These are phyloP conservation scores for Allantophomopsis lycopodina DNA, from an alignment of 2,329 filamentous ascomycete genomes.

Conservation along the genomic window DNA sequence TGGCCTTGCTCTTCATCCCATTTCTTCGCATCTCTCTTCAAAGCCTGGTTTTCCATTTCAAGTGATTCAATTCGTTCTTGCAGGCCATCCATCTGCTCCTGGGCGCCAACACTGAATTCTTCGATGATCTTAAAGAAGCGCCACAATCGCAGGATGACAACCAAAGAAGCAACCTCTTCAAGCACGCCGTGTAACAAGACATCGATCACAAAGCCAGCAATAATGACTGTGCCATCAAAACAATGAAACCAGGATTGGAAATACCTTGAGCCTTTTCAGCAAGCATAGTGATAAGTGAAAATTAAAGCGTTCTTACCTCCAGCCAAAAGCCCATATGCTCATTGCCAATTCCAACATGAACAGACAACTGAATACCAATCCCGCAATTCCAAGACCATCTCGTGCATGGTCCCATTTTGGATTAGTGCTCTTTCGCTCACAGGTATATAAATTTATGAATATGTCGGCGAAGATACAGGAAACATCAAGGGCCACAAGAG, in stretches of 20 bases:
- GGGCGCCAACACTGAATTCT: constrained; percentile 48
- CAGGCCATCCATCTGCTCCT: constrained; percentile 46
- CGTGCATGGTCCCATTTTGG: constrained; percentile 21
- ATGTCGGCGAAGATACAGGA: constrained; percentile 37
- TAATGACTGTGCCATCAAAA: constrained; percentile 50
- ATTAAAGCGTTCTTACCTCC: constrained; percentile 26
- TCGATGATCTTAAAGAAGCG: constrained; percentile 59
- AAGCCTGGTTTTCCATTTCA: constrained; percentile 29
- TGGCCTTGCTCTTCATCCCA: no score
- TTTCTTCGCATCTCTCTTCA: constrained; percentile 27
- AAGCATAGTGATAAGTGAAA: background rate
- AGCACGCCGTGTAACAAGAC: constrained; percentile 42
- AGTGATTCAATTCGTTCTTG: constrained; percentile 35
- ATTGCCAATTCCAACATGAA: constrained; percentile 50
- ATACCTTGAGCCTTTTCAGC: constrained; percentile 26
- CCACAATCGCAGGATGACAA: constrained; percentile 54
- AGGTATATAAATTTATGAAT: constrained; percentile 31
- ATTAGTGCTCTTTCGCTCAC: constrained; percentile 20
- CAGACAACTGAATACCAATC: constrained; percentile 45
- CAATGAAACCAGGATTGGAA: constrained; percentile 45
- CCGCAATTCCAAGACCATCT: constrained; percentile 32
- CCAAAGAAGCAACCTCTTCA: constrained; percentile 51
- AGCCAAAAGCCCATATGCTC: constrained; percentile 47
- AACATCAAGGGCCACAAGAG: constrained; percentile 33
- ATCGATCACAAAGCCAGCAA: constrained; percentile 47